Evolutionary conservation across 2,329 filamentous ascomycete genomes (phyloP).

Genomic region (Ophiostoma populinum): DNA sequence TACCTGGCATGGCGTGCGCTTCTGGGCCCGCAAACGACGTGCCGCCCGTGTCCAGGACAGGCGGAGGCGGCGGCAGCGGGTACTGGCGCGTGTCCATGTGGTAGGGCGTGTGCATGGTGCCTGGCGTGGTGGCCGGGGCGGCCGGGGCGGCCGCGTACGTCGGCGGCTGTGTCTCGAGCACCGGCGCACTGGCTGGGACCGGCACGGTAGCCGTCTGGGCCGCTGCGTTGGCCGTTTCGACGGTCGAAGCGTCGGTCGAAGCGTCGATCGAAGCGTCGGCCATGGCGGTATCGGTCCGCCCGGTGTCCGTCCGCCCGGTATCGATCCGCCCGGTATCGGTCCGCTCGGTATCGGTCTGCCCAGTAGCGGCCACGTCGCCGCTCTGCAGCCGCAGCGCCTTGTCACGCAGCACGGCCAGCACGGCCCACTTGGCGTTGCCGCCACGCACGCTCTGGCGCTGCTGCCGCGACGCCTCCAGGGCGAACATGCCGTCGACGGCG

Average conservation of each 20-base stretch:
- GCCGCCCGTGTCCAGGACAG: too few relatives aligned
- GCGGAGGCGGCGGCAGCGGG: too few relatives aligned
- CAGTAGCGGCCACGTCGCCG: neutral
- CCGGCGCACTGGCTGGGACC: too few relatives aligned
- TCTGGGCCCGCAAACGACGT: too few relatives aligned
- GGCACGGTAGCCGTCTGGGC: too few relatives aligned
- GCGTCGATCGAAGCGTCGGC: neutral
- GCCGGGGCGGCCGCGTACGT: too few relatives aligned
- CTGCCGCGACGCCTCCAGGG: constrained; percentile 6
- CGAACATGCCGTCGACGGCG: constrained; percentile 13
- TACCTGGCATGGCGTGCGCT: too few relatives aligned
- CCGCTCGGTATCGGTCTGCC: neutral
- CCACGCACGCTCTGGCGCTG: constrained; percentile 5
- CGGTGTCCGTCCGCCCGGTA: neutral
- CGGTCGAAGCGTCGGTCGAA: too few relatives aligned
- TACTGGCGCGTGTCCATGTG: too few relatives aligned
- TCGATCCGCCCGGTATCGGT: neutral
- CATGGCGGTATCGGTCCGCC: neutral
- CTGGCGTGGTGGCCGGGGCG: too few relatives aligned
- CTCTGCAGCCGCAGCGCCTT: constrained; percentile 15
- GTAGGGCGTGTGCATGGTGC: too few relatives aligned
- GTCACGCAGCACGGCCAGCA: constrained; percentile 16
- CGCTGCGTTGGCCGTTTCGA: neutral
- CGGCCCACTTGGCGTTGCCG: constrained; percentile 16
- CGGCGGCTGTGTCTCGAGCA: too few relatives aligned